A percentile compares a stretch with the other conserved stretches of the same genome.
Evolutionary conservation across 441 rosid genomes (phyloP).

Genomic region (Eutrema salsugineum): DNA sequence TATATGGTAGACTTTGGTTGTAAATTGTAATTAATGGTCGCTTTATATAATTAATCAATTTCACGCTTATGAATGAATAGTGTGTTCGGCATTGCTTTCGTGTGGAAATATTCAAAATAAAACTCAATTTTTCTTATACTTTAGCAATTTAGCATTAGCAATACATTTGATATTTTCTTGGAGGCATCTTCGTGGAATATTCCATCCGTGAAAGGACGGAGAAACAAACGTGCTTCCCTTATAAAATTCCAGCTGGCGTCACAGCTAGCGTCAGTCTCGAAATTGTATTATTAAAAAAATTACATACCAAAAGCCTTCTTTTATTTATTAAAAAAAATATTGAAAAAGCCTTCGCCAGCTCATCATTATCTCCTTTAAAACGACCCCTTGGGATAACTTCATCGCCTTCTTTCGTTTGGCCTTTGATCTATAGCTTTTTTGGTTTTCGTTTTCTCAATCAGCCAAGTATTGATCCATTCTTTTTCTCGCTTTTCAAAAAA

Average conservation of each 20-base stretch:
- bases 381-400: fast-evolving
- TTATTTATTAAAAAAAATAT: background rate
- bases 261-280: slow-evolving; percentile 4
- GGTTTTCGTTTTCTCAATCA: slow-evolving; percentile 8
- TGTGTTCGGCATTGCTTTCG: slow-evolving; percentile 20
- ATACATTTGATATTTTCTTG: background rate
- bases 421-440: background rate
- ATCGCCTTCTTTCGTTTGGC: slow-evolving; percentile 32
- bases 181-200: slow-evolving; percentile 26
- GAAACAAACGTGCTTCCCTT: slow-evolving; percentile 16
- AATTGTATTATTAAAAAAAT: background rate
- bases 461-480: slow-evolving; percentile 21
- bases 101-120: background rate
- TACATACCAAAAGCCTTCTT: background rate
- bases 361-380: slow-evolving; percentile 36
- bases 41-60: background rate
- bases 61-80: background rate
- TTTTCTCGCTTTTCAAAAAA: background rate
- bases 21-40: background rate
- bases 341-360: slow-evolving; percentile 12
- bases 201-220: slow-evolving; percentile 15
- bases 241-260: slow-evolving; percentile 18
- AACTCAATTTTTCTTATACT: background rate
- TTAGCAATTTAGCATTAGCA: background rate
- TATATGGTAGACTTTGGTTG: slow-evolving; percentile 1